A percentile compares a stretch with the other conserved stretches of the same genome.
phyloP scores from a whole-genome alignment of 2,329 filamentous ascomycete species.

The Podosphaera aphanis region DNA sequence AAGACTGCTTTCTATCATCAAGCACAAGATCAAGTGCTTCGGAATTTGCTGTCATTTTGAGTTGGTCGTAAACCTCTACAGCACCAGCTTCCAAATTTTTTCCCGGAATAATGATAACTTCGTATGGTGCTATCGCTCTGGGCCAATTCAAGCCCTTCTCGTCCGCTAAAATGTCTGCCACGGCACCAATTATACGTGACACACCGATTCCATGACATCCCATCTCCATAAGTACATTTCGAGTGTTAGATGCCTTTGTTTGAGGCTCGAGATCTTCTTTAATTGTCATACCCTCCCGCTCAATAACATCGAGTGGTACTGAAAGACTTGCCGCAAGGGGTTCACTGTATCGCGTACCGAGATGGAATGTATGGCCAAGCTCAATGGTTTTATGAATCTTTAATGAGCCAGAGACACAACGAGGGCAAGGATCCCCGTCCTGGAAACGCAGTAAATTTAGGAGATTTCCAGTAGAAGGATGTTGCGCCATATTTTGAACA shows the following conservation, averaged over 20 bases:
- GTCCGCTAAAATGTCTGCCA: slow-evolving; percentile 55
- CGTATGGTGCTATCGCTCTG: slow-evolving; percentile 61
- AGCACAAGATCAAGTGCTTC: slow-evolving; percentile 38
- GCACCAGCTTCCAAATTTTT: slow-evolving; percentile 24
- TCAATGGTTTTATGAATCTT: slow-evolving; percentile 55
- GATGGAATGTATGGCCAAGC: slow-evolving; percentile 82
- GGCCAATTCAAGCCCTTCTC: slow-evolving; percentile 69
- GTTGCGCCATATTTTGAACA: slow-evolving; percentile 4
- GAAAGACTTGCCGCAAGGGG: slow-evolving; percentile 44
- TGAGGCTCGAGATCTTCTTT: slow-evolving; percentile 1
- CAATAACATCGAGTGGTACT: slow-evolving; percentile 16
- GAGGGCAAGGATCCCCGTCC: slow-evolving; percentile 48
- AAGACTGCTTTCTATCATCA: slow-evolving; percentile 44
- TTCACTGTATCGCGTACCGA: slow-evolving; percentile 69
- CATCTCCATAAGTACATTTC: slow-evolving; percentile 52
- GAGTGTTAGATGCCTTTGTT: background rate
- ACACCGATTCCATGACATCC: slow-evolving; percentile 92
- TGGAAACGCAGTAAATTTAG: slow-evolving; percentile 42
- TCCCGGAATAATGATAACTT: slow-evolving; percentile 41
- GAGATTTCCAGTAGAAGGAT: slow-evolving; percentile 19
- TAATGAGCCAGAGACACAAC: slow-evolving; percentile 40
- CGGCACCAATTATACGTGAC: slow-evolving; percentile 68
- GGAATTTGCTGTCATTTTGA: slow-evolving; percentile 17
- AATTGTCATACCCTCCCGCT: slow-evolving; percentile 1
- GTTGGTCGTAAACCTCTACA: slow-evolving; percentile 36